Evolutionary conservation across 768 basidiomycete species (phyloP).

Genomic region (Serendipita sp.): DNA sequence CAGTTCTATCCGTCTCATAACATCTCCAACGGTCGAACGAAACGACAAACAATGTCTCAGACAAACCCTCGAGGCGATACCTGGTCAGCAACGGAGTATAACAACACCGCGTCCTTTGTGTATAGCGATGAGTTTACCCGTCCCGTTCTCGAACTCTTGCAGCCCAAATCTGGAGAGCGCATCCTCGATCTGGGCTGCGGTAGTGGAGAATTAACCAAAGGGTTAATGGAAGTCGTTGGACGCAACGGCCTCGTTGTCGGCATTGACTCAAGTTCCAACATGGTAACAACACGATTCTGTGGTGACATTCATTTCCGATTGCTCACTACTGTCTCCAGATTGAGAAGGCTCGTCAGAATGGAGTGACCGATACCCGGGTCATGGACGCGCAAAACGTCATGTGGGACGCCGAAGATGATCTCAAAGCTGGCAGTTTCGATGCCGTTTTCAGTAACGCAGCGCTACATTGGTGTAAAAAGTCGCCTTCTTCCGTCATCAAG

Average conservation of each 20-base stretch:
- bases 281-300: constrained; percentile 33
- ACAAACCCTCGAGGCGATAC: constrained; percentile 16
- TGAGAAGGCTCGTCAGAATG: constrained; percentile 32
- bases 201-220: constrained; percentile 57
- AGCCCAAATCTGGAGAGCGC: constrained; percentile 47
- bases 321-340: constrained; percentile 28
- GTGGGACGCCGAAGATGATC: constrained; percentile 4
- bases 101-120: constrained; percentile 51
- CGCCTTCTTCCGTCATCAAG: constrained; percentile 49
- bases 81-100: constrained; percentile 49
- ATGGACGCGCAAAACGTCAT: constrained; percentile 26
- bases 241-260: constrained; percentile 42
- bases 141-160: constrained; percentile 43
- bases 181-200: constrained; percentile 74
- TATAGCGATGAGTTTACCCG: constrained; percentile 38
- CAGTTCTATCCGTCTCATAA: too few species aligned
- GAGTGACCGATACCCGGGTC: constrained; percentile 32
- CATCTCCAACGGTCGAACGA: too few species aligned
- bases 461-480: constrained; percentile 72
- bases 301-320: not conserved
- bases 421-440: constrained; percentile 21
- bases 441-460: constrained; percentile 68
- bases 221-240: constrained; percentile 39
- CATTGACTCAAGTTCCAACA: constrained; percentile 51
- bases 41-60: too few species aligned